Evolutionary conservation across 495 filamentous ascomycete genomes (phyloP).

Genomic region (Acidomyces sp.): DNA sequence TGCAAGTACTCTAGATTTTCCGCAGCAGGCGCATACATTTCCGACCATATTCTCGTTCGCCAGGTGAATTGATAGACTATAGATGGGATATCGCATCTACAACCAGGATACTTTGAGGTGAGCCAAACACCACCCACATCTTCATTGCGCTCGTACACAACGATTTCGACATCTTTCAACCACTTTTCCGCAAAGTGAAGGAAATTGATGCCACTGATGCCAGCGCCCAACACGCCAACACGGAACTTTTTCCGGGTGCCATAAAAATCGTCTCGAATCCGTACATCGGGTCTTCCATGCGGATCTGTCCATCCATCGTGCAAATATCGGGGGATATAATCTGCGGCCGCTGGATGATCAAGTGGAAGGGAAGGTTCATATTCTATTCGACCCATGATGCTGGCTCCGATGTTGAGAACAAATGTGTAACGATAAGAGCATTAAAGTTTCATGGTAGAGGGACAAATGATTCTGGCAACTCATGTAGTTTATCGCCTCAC

Average conservation of each 20-base stretch:
- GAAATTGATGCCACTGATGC: conserved; percentile 8
- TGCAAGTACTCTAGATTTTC: conserved; percentile 6
- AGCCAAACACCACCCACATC: conserved; percentile 11
- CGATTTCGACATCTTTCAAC: conserved; percentile 10
- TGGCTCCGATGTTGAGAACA: too few relatives aligned
- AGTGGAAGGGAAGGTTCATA: background rate
- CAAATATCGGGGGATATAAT: conserved; percentile 4
- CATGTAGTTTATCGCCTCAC: too few relatives aligned
- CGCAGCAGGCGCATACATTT: conserved; percentile 10
- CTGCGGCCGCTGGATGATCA: conserved; percentile 3
- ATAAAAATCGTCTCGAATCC: conserved; percentile 12
- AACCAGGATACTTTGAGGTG: conserved; percentile 4
- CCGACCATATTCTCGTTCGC: conserved; percentile 10
- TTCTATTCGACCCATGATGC: background rate
- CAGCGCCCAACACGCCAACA: conserved; percentile 6
- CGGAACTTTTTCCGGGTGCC: conserved; percentile 7
- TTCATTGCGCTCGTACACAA: conserved; percentile 10
- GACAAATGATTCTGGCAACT: too few relatives aligned
- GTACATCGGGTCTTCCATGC: conserved; percentile 2
- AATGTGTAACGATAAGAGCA: too few relatives aligned
- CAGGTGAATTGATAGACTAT: conserved; percentile 10
- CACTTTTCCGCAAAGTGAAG: conserved; percentile 5
- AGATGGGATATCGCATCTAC: conserved; percentile 7
- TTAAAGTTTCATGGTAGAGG: too few relatives aligned
- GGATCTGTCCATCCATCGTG: conserved; percentile 4